Conservation (phyloP, 805 yeast genomes). For the Nakazawaea populi region DNA sequence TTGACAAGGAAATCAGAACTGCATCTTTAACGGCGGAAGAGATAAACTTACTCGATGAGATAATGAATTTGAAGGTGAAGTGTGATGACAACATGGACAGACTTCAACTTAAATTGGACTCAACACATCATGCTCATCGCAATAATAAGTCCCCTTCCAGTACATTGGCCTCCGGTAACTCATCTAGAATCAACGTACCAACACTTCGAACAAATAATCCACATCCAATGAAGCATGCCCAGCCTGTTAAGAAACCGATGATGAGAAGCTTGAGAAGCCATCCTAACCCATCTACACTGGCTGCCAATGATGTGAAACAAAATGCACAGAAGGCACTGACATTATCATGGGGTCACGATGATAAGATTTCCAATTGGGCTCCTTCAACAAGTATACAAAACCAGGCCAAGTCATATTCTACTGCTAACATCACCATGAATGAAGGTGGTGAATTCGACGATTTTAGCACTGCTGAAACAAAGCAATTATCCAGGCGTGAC, state of each 20-base stretch:
- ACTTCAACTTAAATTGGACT: slow-evolving; percentile 16
- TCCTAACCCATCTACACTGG: slow-evolving; percentile 1
- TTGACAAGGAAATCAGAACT: slow-evolving; percentile 36
- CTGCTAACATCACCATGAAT: slow-evolving; percentile 15
- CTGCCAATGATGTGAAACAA: slow-evolving; percentile 9
- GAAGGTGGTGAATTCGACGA: slow-evolving; percentile 11
- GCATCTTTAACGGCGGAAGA: slow-evolving; percentile 38
- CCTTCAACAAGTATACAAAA: slow-evolving; percentile 25
- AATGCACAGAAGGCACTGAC: slow-evolving; percentile 30
- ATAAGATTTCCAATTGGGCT: slow-evolving; percentile 24
- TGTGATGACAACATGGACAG: slow-evolving; percentile 34
- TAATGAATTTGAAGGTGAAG: slow-evolving; percentile 27
- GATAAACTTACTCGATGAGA: slow-evolving; percentile 33
- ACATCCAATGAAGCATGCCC: slow-evolving; percentile 19
- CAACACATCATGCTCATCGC: not conserved
- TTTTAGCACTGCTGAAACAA: slow-evolving; percentile 14
- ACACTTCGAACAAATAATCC: slow-evolving; percentile 23
- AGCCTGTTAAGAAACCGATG: slow-evolving; percentile 15
- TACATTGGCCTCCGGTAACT: slow-evolving; percentile 9
- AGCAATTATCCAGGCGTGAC: slow-evolving; percentile 19
- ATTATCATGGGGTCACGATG: slow-evolving; percentile 16
- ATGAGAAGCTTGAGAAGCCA: slow-evolving; percentile 5
- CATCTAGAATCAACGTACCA: slow-evolving; percentile 18
- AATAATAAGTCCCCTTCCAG: slow-evolving; percentile 3
- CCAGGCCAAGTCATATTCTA: slow-evolving; percentile 19